A percentile compares a stretch with the other conserved stretches of the same genome.
Conservation (phyloP, 345 rosid genomes). For the Isatis tinctoria region DNA sequence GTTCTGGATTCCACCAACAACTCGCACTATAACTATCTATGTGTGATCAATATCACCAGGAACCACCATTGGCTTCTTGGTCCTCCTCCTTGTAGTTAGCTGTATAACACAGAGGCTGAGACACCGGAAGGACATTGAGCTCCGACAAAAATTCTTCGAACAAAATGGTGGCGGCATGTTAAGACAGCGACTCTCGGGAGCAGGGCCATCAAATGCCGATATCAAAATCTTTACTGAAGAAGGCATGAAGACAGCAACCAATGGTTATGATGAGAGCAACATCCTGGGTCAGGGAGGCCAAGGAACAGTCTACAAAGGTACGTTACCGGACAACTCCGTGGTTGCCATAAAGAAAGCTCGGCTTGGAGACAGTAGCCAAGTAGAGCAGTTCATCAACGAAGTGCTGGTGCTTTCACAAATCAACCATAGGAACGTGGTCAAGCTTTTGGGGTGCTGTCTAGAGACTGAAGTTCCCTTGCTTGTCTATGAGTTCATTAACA, state of each 20-base stretch:
- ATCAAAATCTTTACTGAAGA: slow-evolving; percentile 23
- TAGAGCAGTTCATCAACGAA: slow-evolving; percentile 39
- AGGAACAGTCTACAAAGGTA: slow-evolving; percentile 40
- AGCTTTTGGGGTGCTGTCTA: slow-evolving; percentile 27
- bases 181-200: slow-evolving; percentile 2
- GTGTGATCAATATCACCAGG: not conserved
- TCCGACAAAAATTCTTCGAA: slow-evolving; percentile 13
- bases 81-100: not conserved
- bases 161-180: not conserved
- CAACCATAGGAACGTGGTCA: slow-evolving; percentile 44
- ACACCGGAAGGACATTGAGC: not conserved
- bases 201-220: slow-evolving; percentile 11
- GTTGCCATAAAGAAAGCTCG: slow-evolving; percentile 36
- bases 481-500: slow-evolving; percentile 30
- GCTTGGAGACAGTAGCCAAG: slow-evolving; percentile 29
- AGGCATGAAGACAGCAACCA: slow-evolving; percentile 28
- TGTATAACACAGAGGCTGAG: not conserved
- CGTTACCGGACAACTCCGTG: slow-evolving; percentile 11
- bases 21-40: not conserved
- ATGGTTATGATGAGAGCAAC: slow-evolving; percentile 19
- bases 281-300: slow-evolving; percentile 34
- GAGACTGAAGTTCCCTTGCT: slow-evolving; percentile 33
- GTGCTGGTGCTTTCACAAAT: slow-evolving; percentile 43
- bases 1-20: not conserved
- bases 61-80: not conserved